Base-by-base conservation (phyloP, 108 stramenopile species). In the Skeletonema costatum region DNA sequence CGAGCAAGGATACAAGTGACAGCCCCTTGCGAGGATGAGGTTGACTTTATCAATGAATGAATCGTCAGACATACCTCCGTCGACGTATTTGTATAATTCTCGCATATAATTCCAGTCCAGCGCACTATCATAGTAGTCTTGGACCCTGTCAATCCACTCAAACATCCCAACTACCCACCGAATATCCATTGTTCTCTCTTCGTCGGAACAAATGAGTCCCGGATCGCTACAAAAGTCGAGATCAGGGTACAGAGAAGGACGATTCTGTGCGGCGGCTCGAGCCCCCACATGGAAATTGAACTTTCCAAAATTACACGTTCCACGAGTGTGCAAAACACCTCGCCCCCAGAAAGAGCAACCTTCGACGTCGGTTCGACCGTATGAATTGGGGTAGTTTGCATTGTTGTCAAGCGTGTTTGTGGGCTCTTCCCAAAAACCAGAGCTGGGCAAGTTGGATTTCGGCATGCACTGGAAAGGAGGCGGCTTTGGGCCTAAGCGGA, bases 281-380 rank as follows among this genome's bases (percentile, higher is more conserved):
- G 61, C 2, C 13, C 79, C 79, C 2, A 69, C 36, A 44, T 69
- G 63, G 50, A 76, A 80, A 44, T 80, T 80, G 30, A 59, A 59
- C 39, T 74, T 79, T 5, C 78, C 78, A 29, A 79, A 10, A 32
- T 79, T 79, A 33, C 78, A 79, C 1, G 60, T 50, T 5, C 78
- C 78, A 66, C 56, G 70, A 29, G 63, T 72, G 25, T 60, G 65
- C 56, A 46, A 32, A 11, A 16, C 81, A 32, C 63, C 76, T 51
- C 81, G 56, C 16, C 81, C 81, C 81, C 81, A 82, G 32, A 29
- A 82, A 38, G 75, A 77, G 32, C 81, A 82, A 16, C 71, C 59
- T 44, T 75, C 63, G 0, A 85, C 39, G 60, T 80, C 71, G 9
- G 76, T 66, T 17, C 64, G 41, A 6, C 60, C 76, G 39, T 30